Evolutionary conservation across 169 alveolate genomes (phyloP).

Genomic region (Neospora caninum): DNA sequence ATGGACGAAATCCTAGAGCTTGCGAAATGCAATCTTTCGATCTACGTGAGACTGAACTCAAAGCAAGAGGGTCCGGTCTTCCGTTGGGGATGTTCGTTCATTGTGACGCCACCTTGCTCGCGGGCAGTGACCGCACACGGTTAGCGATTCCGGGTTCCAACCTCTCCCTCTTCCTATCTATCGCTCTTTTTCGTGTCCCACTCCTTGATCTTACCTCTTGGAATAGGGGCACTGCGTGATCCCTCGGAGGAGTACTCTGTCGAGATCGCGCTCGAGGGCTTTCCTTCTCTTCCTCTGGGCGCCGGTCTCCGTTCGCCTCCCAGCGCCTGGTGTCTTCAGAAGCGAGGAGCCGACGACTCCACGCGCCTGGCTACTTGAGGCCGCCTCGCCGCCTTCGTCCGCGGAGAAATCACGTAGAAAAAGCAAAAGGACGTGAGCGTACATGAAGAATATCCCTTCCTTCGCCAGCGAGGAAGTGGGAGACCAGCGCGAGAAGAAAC

Average conservation of each 20-base stretch:
- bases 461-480: neutral
- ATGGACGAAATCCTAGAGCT: too few species aligned
- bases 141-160: too few species aligned
- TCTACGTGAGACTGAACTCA: too few species aligned
- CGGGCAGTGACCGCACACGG: too few species aligned
- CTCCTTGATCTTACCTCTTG: neutral
- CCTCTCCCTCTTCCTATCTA: neutral
- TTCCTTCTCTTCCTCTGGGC: neutral
- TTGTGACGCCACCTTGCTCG: too few species aligned
- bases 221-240: constrained; percentile 34
- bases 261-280: neutral
- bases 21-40: too few species aligned
- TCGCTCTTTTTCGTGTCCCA: neutral
- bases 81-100: too few species aligned
- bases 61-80: too few species aligned
- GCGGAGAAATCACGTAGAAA: neutral
- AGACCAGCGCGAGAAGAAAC: neutral
- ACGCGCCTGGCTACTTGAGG: neutral
- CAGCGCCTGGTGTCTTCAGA: neutral
- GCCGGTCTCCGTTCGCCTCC: neutral
- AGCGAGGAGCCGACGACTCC: neutral
- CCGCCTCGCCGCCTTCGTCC: neutral
- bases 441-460: neutral
- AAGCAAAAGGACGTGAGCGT: constrained; percentile 8
- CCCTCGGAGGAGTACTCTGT: neutral